Evolutionary conservation across 768 basidiomycete genomes (phyloP).

Genomic region (Suillus discolor): DNA sequence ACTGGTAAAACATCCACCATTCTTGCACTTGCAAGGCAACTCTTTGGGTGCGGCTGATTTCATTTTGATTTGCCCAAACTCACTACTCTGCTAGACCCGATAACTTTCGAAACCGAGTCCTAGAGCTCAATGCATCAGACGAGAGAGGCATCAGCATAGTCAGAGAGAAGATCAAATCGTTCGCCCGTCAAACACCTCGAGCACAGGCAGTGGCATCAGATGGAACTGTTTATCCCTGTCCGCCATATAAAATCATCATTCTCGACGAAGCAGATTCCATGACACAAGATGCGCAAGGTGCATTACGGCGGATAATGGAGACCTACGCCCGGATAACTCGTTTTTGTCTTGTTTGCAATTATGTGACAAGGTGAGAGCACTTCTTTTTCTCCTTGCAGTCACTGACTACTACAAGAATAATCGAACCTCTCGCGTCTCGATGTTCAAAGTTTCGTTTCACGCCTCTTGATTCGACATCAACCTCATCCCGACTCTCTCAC

Average conservation of each 20-base stretch:
- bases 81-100: constrained; percentile 67
- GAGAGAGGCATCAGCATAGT: constrained; percentile 97
- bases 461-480: constrained; percentile 80
- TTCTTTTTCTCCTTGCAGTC: constrained; percentile 3
- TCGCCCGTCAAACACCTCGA: constrained; percentile 89
- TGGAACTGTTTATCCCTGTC: constrained; percentile 88
- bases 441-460: constrained; percentile 99
- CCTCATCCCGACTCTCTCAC: constrained; percentile 71
- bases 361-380: constrained; percentile 86
- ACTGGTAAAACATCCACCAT: constrained; percentile 99
- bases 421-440: constrained; percentile 97
- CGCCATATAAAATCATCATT: constrained; percentile 98
- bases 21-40: constrained; percentile 87
- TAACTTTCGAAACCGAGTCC: constrained; percentile 88
- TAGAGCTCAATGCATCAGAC: constrained; percentile 98
- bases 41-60: constrained; percentile 77
- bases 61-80: neutral
- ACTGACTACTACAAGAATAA: constrained; percentile 64
- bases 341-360: constrained; percentile 98
- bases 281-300: constrained; percentile 99
- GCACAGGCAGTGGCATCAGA: constrained; percentile 75
- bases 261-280: constrained; percentile 99
- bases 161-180: constrained; percentile 97
- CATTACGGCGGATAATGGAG: constrained; percentile 98
- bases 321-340: constrained; percentile 96